These are phyloP conservation scores for Kazachstania bromeliacearum DNA, from an alignment of 805 yeast species.

Conservation along the genomic window DNA sequence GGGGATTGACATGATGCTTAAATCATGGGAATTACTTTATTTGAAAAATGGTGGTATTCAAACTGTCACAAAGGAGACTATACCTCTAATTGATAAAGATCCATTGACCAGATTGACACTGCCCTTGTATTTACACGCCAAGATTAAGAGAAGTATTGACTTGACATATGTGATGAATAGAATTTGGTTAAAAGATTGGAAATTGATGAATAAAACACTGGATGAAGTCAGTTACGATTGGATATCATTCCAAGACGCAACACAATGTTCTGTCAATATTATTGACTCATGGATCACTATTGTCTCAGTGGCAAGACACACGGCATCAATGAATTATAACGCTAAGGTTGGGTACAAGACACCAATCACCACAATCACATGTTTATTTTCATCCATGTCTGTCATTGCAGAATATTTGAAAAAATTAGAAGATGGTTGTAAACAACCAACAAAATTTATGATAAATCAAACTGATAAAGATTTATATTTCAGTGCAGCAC, in stretches of 20 bases:
- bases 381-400: constrained; percentile 49
- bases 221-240: constrained; percentile 41
- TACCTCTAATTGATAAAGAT: constrained; percentile 36
- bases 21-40: constrained; percentile 60
- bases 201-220: constrained; percentile 47
- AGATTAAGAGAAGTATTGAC: constrained; percentile 53
- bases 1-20: constrained; percentile 44
- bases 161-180: constrained; percentile 51
- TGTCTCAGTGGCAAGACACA: constrained; percentile 36
- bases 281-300: constrained; percentile 65
- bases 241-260: constrained; percentile 57
- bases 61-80: constrained; percentile 37
- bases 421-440: constrained; percentile 36
- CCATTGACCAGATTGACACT: constrained; percentile 55
- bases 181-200: constrained; percentile 62
- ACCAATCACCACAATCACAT: constrained; percentile 66
- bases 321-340: constrained; percentile 31
- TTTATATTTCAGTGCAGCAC: constrained; percentile 54
- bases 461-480: constrained; percentile 42
- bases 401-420: constrained; percentile 53
- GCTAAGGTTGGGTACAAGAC: constrained; percentile 56
- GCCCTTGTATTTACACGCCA: constrained; percentile 58
- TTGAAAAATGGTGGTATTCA: constrained; percentile 55
- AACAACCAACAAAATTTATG: constrained; percentile 17
- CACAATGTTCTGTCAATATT: constrained; percentile 47